These are phyloP conservation scores for Cynara cardunculus DNA, from an alignment of 129 eudicot species.

Conservation along the genomic window DNA sequence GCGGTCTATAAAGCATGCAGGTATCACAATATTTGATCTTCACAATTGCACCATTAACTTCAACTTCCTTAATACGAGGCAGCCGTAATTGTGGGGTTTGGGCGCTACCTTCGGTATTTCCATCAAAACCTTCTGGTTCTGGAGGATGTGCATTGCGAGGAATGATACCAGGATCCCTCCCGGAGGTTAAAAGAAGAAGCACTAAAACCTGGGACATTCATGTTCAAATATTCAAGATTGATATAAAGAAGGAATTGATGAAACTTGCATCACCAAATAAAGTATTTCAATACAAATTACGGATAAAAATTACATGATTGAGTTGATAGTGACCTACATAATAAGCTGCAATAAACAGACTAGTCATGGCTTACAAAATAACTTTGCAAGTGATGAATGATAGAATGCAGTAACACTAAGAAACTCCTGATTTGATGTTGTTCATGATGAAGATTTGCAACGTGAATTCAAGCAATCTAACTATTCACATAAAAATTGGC, in stretches of 20 bases:
- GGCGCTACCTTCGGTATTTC: constrained; percentile 67
- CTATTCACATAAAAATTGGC: neutral
- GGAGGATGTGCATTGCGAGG: constrained; percentile 99
- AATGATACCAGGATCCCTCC: constrained; percentile 98
- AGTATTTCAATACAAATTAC: neutral
- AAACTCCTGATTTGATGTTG: neutral
- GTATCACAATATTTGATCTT: constrained; percentile 97
- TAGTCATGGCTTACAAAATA: neutral
- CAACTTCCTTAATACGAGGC: constrained; percentile 95
- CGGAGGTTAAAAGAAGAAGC: constrained; percentile 87
- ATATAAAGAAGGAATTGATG: neutral
- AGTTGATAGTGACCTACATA: neutral
- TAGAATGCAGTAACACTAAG: neutral
- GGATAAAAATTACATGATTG: neutral
- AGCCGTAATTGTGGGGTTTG: constrained; percentile 89
- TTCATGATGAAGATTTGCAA: neutral
- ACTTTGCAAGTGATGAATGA: neutral
- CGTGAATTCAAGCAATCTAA: neutral
- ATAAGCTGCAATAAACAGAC: neutral
- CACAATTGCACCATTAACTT: constrained; percentile 88
- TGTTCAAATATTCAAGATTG: constrained; percentile 6
- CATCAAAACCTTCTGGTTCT: constrained; percentile 92
- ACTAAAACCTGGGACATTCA: constrained; percentile 63
- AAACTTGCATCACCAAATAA: neutral
- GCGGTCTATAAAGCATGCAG: constrained; percentile 99